Evolutionary conservation across 306 rosid species (phyloP).

Genomic region (Casuarina glauca): DNA sequence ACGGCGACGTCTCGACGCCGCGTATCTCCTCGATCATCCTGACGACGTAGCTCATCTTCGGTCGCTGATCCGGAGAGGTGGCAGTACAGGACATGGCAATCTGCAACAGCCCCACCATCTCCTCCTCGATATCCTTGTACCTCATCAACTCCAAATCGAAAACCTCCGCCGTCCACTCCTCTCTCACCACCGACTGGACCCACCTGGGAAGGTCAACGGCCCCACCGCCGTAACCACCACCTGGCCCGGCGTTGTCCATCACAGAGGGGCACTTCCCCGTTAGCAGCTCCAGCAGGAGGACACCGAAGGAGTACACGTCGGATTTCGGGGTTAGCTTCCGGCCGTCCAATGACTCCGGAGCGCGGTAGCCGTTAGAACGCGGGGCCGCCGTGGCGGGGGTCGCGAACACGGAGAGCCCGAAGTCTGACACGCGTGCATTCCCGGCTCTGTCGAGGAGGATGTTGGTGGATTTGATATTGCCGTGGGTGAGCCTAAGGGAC

Average conservation of each 20-base stretch:
- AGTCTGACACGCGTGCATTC: constrained; percentile 65
- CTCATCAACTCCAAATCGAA: constrained; percentile 92
- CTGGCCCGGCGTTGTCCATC: constrained; percentile 45
- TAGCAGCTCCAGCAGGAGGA: constrained; percentile 70
- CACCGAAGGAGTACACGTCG: constrained; percentile 81
- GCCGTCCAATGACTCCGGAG: constrained; percentile 65
- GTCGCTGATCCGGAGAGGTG: constrained; percentile 66
- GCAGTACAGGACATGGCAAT: constrained; percentile 64
- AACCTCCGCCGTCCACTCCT: constrained; percentile 96
- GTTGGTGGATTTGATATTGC: constrained; percentile 85
- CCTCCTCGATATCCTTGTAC: constrained; percentile 88
- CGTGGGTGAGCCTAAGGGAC: constrained; percentile 63
- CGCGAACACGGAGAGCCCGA: constrained; percentile 62
- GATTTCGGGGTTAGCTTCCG: constrained; percentile 62
- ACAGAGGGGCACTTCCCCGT: constrained; percentile 83
- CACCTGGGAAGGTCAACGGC: constrained; percentile 67
- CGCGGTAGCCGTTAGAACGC: constrained; percentile 69
- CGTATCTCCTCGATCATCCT: constrained; percentile 80
- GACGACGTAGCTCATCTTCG: constrained; percentile 75
- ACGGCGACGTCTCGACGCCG: constrained; percentile 51
- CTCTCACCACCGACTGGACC: constrained; percentile 92
- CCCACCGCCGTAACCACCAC: constrained; percentile 43
- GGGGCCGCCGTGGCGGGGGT: constrained; percentile 27
- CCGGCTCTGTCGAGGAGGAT: constrained; percentile 61
- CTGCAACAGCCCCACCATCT: constrained; percentile 81